Evolutionary conservation across 2,329 filamentous ascomycete genomes (phyloP).

Genomic region (Juglanconis oblonga): DNA sequence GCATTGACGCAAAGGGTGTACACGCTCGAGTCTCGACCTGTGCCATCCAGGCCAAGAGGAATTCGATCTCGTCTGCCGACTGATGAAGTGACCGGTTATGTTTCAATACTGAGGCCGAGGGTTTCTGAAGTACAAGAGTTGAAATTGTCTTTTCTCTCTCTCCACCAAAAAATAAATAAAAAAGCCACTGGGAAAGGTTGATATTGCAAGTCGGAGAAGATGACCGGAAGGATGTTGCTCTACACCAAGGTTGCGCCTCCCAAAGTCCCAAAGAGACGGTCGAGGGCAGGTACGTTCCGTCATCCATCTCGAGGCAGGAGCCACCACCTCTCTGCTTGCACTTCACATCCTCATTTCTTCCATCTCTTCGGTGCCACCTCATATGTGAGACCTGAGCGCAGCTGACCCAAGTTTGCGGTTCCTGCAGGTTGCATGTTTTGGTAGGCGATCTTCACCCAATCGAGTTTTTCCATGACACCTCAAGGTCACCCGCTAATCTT

Average conservation of each 20-base stretch:
- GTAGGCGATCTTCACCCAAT: conserved; percentile 34
- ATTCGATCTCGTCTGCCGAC: too few relatives aligned
- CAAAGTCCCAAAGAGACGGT: conserved; percentile 58
- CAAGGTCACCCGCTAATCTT: conserved; percentile 12
- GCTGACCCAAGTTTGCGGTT: conserved; percentile 18
- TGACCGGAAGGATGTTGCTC: conserved; percentile 45
- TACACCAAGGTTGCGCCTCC: conserved; percentile 56
- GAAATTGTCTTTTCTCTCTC: not conserved
- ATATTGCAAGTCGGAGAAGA: not conserved
- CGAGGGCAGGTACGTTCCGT: conserved; percentile 52
- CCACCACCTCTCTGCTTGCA: not conserved
- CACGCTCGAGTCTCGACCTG: not conserved
- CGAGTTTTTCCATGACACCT: conserved; percentile 2
- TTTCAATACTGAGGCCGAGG: too few relatives aligned
- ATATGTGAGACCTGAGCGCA: conserved; percentile 21
- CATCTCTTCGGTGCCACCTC: conserved; percentile 6
- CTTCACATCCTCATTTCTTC: not conserved
- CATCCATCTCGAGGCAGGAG: not conserved
- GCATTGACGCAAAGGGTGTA: not conserved
- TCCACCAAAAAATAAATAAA: not conserved
- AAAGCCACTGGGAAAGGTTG: not conserved
- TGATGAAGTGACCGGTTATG: not conserved
- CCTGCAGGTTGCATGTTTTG: conserved; percentile 49
- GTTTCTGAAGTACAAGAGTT: too few relatives aligned
- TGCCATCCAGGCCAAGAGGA: not conserved